These are phyloP conservation scores for Venturia effusa DNA, from an alignment of 2,329 filamentous ascomycete species.

Conservation along the genomic window DNA sequence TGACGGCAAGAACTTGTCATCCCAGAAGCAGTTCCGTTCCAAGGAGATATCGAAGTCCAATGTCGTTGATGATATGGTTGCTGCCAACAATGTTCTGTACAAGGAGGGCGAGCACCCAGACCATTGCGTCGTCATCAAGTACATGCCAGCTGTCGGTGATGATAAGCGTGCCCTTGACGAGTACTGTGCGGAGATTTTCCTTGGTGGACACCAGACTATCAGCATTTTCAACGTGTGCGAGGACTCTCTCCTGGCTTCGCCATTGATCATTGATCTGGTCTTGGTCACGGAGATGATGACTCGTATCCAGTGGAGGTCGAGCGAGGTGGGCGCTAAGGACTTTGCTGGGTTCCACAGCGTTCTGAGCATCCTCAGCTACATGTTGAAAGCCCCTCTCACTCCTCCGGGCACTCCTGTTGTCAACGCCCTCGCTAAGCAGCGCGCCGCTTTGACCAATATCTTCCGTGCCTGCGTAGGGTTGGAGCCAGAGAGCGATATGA, in stretches of 20 bases:
- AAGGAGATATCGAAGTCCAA: constrained; percentile 99
- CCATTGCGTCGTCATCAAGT: constrained; percentile 99
- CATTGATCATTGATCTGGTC: constrained; percentile 93
- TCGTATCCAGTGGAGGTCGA: constrained; percentile 80
- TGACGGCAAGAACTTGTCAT: constrained; percentile 96
- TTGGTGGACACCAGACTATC: constrained; percentile 97
- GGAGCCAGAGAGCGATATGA: constrained; percentile 98
- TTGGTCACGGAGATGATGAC: constrained; percentile 96
- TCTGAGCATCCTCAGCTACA: constrained; percentile 94
- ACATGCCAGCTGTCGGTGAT: constrained; percentile 97
- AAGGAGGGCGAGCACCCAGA: constrained; percentile 88
- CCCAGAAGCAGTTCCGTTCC: constrained; percentile 95
- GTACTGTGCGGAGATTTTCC: constrained; percentile 99
- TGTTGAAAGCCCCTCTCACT: constrained; percentile 93
- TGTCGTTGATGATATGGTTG: constrained; percentile 99
- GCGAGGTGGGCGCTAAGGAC: constrained; percentile 46
- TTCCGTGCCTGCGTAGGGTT: constrained; percentile 96
- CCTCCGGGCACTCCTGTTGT: constrained; percentile 91
- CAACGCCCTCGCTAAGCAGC: constrained; percentile 93
- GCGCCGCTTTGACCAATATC: constrained; percentile 89
- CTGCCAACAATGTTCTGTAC: constrained; percentile 86
- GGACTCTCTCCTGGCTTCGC: constrained; percentile 90
- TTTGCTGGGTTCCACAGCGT: constrained; percentile 96
- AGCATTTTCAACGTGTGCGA: constrained; percentile 98
- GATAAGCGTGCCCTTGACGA: constrained; percentile 98